phyloP scores from a whole-genome alignment of 2,329 filamentous ascomycete genomes.

The Sarocladiaceae sp. region DNA sequence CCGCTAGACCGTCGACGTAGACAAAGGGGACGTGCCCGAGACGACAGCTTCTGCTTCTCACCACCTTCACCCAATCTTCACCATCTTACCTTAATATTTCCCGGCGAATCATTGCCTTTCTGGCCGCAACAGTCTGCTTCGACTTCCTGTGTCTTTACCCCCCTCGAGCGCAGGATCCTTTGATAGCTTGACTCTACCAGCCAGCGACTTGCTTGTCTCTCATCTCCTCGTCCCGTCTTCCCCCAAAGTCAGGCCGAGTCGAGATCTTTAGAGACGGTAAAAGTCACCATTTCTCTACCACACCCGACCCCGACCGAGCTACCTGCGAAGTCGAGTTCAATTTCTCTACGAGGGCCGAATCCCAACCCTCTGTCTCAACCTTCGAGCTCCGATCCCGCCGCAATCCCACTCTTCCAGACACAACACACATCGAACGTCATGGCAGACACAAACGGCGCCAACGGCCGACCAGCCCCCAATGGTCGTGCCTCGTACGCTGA shows the following conservation, averaged over 20 bases:
- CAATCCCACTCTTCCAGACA: constrained; percentile 12
- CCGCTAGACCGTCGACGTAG: constrained; percentile 1
- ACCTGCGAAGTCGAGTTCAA: not conserved
- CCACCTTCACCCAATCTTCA: not conserved
- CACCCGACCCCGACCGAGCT: not conserved
- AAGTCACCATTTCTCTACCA: not conserved
- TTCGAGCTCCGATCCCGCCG: constrained; percentile 2
- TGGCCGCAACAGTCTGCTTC: not conserved
- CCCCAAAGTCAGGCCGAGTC: constrained; percentile 1
- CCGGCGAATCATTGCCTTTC: constrained; percentile 5
- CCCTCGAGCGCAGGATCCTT: constrained; percentile 4
- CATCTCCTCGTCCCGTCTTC: not conserved
- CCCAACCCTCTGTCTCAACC: not conserved
- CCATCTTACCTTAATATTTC: not conserved
- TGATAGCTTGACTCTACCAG: not conserved
- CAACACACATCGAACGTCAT: constrained; percentile 31
- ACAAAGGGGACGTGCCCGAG: constrained; percentile 1
- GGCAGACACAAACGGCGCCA: constrained; percentile 41
- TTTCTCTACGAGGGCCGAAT: not conserved
- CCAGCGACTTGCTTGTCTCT: not conserved
- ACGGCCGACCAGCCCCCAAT: constrained; percentile 46
- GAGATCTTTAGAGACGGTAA: not conserved
- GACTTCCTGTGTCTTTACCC: not conserved
- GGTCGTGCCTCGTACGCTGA: constrained; percentile 65
- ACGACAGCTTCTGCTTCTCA: not conserved